Evolutionary conservation across 345 rosid genomes (phyloP).

Genomic region (Anacardium occidentale): DNA sequence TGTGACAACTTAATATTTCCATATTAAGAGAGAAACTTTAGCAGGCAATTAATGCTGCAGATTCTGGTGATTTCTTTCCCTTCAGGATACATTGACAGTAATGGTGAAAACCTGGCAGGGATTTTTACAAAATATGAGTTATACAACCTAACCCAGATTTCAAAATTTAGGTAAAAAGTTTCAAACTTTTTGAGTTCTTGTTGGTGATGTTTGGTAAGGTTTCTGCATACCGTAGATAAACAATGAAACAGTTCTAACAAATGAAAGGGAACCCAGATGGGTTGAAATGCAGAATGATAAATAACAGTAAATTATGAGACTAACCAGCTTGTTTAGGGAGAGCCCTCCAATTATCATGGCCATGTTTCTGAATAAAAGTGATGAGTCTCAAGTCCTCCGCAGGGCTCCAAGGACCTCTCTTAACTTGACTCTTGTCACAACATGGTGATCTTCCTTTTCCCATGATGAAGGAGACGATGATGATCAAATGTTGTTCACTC

Average conservation of each 20-base stretch:
- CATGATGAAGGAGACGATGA: slow-evolving; percentile 30
- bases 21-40: not conserved
- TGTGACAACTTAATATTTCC: not conserved
- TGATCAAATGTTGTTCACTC: not conserved
- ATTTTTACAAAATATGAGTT: not conserved
- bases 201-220: not conserved
- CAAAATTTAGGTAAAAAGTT: slow-evolving; percentile 12
- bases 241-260: not conserved
- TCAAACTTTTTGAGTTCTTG: slow-evolving; percentile 18
- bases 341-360: slow-evolving; percentile 92
- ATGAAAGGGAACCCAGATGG: not conserved
- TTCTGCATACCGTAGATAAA: not conserved
- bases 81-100: too few species aligned
- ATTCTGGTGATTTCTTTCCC: not conserved
- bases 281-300: not conserved
- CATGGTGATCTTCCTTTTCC: slow-evolving; percentile 91
- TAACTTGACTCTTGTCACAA: slow-evolving; percentile 80
- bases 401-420: slow-evolving; percentile 96
- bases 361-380: slow-evolving; percentile 73
- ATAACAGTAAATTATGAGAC: slow-evolving; percentile 10
- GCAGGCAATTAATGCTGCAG: not conserved
- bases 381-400: slow-evolving; percentile 79
- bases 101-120: not conserved
- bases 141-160: not conserved
- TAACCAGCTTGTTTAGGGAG: slow-evolving; percentile 90